Evolutionary conservation across 2,329 filamentous ascomycete species (phyloP).

Genomic region (Fusarium verticillioides): DNA sequence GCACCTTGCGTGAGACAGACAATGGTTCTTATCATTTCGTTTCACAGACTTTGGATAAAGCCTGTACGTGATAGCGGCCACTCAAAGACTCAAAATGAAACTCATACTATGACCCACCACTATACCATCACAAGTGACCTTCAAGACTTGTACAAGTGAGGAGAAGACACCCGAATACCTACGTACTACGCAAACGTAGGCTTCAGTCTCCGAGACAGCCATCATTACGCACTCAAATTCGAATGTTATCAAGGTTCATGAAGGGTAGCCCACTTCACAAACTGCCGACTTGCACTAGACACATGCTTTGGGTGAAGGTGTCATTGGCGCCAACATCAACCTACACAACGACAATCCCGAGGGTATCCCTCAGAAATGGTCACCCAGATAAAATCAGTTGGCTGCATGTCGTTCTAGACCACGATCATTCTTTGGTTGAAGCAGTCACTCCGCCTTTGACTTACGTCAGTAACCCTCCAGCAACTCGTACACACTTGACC

Average conservation of each 20-base stretch:
- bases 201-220: not conserved
- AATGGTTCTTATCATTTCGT: not conserved
- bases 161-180: not conserved
- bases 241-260: not conserved
- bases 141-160: not conserved
- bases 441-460: not conserved
- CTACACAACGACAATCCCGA: not conserved
- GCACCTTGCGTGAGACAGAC: not conserved
- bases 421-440: not conserved
- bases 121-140: not conserved
- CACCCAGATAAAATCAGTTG: rapidly evolving
- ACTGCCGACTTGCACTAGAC: not conserved
- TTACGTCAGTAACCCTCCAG: not conserved
- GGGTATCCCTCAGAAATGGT: not conserved
- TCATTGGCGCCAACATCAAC: not conserved
- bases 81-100: not conserved
- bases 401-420: no score
- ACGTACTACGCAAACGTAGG: not conserved
- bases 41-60: no score
- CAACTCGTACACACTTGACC: no score
- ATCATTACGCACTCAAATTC: not conserved
- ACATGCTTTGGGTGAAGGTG: not conserved
- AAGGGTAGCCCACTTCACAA: not conserved
- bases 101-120: not conserved
- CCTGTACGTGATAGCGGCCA: not conserved